Base-by-base conservation (phyloP, 2,329 filamentous ascomycete species). In the Venturiaceae sp. region DNA sequence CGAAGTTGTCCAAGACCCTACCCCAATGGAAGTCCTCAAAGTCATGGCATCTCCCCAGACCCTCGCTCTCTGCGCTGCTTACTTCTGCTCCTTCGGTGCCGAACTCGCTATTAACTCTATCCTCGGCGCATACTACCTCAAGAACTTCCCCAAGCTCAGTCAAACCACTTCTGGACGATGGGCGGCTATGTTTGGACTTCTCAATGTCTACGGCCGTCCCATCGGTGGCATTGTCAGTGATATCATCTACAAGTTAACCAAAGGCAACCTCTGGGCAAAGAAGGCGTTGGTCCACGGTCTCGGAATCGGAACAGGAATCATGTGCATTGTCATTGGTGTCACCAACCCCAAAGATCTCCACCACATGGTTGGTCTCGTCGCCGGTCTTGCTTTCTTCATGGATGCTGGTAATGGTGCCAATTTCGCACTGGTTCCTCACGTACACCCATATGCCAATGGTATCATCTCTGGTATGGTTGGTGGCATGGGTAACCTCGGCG, bases 331-430 rank as follows among this genome's bases (percentile, higher is more conserved):
- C 16, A 84, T 87, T 62, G 85, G 85, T 3, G 65, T 83, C n/a
- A 68, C 79, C 0, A 75, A 94, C 69, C 80, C 88, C 0, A 80
- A 84, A 26, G 67, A 79, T 26, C 70, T 85, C 52, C 72, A 79
- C 7, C 83, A 82, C 2, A 85, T 95, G 79, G 84, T 94, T 58
- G 89, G 88, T 1, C 82, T 96, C 6, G 75, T 95, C 8, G 85
- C 86, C 1, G 80, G 89, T 8, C 80, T 91, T 74, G 89, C 88
- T 1, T 80, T 95, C 69, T 95, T 95, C 75, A 74, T 91, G 47
- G 90, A 95, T 70, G 89, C 87, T 2, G 85, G 85, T 46, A 96
- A 96, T 68, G 92, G 92, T 39, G 85, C 88, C 39, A 94, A 88
- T 74, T 96, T 94, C 71, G 83, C 89, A 0, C 80, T 96, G 5